Evolutionary conservation across 306 rosid species (phyloP).

Genomic region (Bauhinia variegata): DNA sequence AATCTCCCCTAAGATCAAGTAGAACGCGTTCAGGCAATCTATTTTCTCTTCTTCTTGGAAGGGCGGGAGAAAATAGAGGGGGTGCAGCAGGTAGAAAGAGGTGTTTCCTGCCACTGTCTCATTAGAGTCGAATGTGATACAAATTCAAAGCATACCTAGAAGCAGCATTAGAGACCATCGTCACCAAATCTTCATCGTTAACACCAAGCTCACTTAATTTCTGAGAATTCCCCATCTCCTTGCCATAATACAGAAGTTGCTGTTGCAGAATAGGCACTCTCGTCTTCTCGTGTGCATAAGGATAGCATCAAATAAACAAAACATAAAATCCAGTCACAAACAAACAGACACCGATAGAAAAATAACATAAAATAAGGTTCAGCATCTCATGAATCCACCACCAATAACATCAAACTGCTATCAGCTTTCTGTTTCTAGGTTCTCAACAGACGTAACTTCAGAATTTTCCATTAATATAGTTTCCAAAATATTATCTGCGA

Average conservation of each 20-base stretch:
- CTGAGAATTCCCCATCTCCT: conserved; percentile 72
- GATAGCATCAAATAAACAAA: conserved; percentile 40
- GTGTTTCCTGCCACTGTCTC: conserved; percentile 15
- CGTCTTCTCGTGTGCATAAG: conserved; percentile 55
- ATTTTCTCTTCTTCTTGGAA: no score
- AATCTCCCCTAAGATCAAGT: conserved; percentile 18
- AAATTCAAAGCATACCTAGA: conserved; percentile 55
- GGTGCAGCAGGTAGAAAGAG: neutral
- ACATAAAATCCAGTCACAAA: conserved; percentile 36
- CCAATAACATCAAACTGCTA: conserved; percentile 3
- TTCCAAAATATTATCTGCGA: conserved; percentile 22
- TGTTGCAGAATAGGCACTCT: conserved; percentile 82
- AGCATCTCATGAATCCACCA: conserved; percentile 24
- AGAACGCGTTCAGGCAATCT: neutral
- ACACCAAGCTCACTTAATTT: conserved; percentile 82
- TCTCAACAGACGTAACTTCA: conserved; percentile 20
- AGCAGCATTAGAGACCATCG: conserved; percentile 69
- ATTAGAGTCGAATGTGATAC: conserved; percentile 5
- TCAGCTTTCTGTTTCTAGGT: conserved; percentile 1
- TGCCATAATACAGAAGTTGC: conserved; percentile 84
- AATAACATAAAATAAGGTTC: conserved; percentile 29
- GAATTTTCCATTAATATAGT: no score
- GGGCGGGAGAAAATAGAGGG: no score
- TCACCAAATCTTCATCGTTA: conserved; percentile 85
- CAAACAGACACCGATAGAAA: neutral